Base-by-base conservation (phyloP, 306 rosid genomes). In the Begonia peltatifolia region DNA sequence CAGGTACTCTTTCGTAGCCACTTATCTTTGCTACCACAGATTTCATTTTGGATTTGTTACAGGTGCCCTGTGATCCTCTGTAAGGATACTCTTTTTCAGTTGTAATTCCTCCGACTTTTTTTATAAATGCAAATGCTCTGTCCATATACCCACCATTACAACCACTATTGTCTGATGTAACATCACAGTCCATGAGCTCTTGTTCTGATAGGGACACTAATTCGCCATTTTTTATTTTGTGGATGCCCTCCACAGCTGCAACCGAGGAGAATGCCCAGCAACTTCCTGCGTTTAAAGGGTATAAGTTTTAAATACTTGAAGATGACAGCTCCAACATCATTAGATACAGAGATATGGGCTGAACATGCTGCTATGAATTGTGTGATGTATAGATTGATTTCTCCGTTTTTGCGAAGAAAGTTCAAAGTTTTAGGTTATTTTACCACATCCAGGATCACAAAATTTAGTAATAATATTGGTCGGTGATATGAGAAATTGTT, bases 181-280 rank as follows among this genome's bases (percentile, higher is more conserved):
- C 60, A 53, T 89, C 77, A n/a, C 83, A 78, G 66, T 84, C 93
- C 63, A 80, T 41, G 42, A 82, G 83, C 74, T 88, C 74, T 66
- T 84, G 84, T 62, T 81, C 87, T 18, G 94, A 79, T 11, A 81
- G 66, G 56, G 88, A 68, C 35, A 73, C 52, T 64, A 88, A 62
- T 13, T 71, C 73, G 9, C 82, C 84, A 14, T 76, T 69, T 72
- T 77, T 74, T 58, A 88, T 79, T 61, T 84, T 6, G 64, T 72
- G 67, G 69, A 84, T 66, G 58, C 83, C 84, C 82, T 89, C 95
- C 12, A 84, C 84, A 35, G 89, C 89, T 65, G 87, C 87, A 51
- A 80, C 87, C 0, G 89, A 70, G 13, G 87, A 75, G 76, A 88
- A 84, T 55, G 97, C 93, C 95, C 97, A 84, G 67, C 89, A 79